Base-by-base conservation (phyloP, 768 basidiomycete species). In the Rubroboletus satanas region DNA sequence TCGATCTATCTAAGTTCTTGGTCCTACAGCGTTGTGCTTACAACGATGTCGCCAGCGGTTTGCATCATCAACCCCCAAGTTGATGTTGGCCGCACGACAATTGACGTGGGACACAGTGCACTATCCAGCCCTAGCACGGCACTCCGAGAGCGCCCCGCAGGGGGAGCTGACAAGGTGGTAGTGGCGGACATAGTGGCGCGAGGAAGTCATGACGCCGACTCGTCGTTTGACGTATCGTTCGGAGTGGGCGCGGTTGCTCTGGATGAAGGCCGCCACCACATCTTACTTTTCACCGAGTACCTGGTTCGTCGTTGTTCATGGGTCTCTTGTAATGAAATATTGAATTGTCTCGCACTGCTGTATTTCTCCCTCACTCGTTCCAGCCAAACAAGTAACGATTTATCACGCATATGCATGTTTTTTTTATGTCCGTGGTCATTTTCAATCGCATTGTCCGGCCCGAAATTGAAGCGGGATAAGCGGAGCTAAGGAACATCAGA, bases 141-240 rank as follows among this genome's bases (percentile, higher is more conserved):
- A 4, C 23, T 26, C 23, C 23, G 23, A 26, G 23, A 26, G 2
- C n/a, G n/a, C n/a, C n/a, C n/a, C n/a, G n/a, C n/a, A n/a, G n/a
- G n/a, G n/a, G n/a, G n/a, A n/a, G n/a, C n/a, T n/a, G n/a, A n/a
- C n/a, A 49, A 47, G 38, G 26, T 3, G 1, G 14, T 35, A 7
- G 14, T 15, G 35, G 15, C 14, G 4, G 32, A 33, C 11, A 33
- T 1, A 8, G 9, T 21, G 17, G 42, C 14, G 37, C 55, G 32
- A 33, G 10, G 31, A 21, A n/a, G 6, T 18, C 49, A 51, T 33
- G 64, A 68, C 21, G 49, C 67, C 6, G 69, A 67, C 31, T 69
- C 69, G 26, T 71, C 68, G 12, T 71, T 69, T 45, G 67, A 63
- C n/a, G n/a, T n/a, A n/a, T n/a, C n/a, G n/a, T n/a, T n/a, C n/a